phyloP scores from a whole-genome alignment of 129 eudicot genomes.

The Oenanthe sinensis region DNA sequence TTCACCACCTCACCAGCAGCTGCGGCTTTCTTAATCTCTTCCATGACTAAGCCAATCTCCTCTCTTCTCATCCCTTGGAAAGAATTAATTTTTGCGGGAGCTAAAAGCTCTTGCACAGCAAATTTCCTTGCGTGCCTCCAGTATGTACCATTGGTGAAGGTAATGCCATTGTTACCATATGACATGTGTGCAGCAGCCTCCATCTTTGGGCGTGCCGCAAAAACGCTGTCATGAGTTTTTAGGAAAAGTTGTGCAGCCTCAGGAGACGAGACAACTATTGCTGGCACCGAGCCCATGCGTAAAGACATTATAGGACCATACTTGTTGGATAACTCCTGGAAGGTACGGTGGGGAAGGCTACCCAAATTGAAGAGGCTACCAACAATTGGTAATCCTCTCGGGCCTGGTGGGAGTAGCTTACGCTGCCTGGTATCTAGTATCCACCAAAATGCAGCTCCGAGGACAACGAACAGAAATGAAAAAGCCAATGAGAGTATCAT shows the following conservation, averaged over 20 bases:
- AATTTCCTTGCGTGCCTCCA: background rate
- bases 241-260: background rate
- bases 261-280: background rate
- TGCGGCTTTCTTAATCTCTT: too few relatives aligned
- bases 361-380: background rate
- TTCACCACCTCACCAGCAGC: too few relatives aligned
- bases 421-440: background rate
- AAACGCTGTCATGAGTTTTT: background rate
- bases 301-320: slow-evolving; percentile 1
- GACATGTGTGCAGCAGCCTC: background rate
- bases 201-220: background rate
- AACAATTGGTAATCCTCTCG: background rate
- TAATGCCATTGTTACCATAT: background rate
- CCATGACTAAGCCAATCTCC: too few relatives aligned
- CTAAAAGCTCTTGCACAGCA: background rate
- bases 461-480: background rate
- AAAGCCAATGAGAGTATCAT: background rate
- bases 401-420: background rate
- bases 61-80: too few relatives aligned
- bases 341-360: background rate
- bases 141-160: background rate
- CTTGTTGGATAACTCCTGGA: background rate
- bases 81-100: background rate
- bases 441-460: background rate
- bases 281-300: background rate